Percentiles rank a stretch among this genome's conserved stretches.
Conservation (phyloP, 169 alveolate genomes). For the Hepatocystis sp. region DNA sequence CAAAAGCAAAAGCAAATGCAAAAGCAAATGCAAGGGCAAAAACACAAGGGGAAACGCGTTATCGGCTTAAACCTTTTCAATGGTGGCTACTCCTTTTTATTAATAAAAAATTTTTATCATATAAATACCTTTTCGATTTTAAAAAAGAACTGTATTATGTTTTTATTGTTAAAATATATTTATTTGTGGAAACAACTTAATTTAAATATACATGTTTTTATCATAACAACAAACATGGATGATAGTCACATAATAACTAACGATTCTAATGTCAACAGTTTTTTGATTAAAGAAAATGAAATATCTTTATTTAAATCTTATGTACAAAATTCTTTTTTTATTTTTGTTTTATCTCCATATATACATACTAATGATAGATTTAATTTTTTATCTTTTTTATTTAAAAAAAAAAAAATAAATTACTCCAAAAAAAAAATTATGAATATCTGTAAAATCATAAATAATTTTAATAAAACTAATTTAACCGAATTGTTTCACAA, state of each 20-base stretch:
- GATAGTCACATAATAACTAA: no score
- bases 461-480: conserved; percentile 5
- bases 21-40: neutral
- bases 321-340: conserved; percentile 5
- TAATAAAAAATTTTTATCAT: conserved; percentile 31
- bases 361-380: conserved; percentile 18
- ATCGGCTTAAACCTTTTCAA: conserved; percentile 34
- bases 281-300: no score
- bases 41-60: neutral
- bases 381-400: conserved; percentile 12
- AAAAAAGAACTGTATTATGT: conserved; percentile 36
- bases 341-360: conserved; percentile 19
- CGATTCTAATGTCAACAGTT: no score
- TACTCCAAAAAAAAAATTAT: conserved; percentile 2
- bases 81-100: conserved; percentile 45
- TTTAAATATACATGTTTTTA: conserved; percentile 44
- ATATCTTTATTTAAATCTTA: conserved; percentile 2
- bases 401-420: conserved; percentile 8
- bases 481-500: conserved; percentile 26
- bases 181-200: conserved; percentile 57
- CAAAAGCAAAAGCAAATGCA: neutral
- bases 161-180: conserved; percentile 37
- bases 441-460: conserved; percentile 27
- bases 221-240: neutral
- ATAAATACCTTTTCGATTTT: conserved; percentile 13